Percentiles rank a stretch among this genome's conserved stretches.
phyloP scores from a whole-genome alignment of 352 stramenopile genomes.

The Globisporangium camurandrum region DNA sequence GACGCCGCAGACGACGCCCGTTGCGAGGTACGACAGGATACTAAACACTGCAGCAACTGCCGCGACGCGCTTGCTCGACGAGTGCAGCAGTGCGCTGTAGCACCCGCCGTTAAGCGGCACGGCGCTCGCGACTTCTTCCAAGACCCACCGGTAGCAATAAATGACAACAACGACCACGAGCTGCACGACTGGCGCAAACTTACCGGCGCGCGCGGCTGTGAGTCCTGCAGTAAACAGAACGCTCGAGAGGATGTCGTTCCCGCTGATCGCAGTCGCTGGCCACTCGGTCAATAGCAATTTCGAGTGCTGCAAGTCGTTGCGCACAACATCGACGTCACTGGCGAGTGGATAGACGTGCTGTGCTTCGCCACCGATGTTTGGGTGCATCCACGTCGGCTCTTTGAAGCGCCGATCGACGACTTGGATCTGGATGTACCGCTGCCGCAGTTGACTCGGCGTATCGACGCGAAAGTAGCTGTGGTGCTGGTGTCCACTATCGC shows the following conservation, averaged over 20 bases:
- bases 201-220: slow-evolving; percentile 38
- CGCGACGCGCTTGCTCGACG: slow-evolving; percentile 68
- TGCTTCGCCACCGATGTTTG: slow-evolving; percentile 49
- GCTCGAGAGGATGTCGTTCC: slow-evolving; percentile 84
- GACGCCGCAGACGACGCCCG: slow-evolving; percentile 44
- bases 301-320: slow-evolving; percentile 8
- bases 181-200: slow-evolving; percentile 65
- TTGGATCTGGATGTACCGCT: slow-evolving; percentile 58
- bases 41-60: slow-evolving; percentile 65
- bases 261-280: slow-evolving; percentile 75
- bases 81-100: slow-evolving; percentile 85
- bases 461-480: too few relatives aligned
- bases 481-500: too few relatives aligned
- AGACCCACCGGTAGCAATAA: slow-evolving; percentile 53
- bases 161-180: slow-evolving; percentile 43
- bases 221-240: slow-evolving; percentile 58
- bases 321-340: slow-evolving; percentile 14
- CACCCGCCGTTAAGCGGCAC: slow-evolving; percentile 82
- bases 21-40: slow-evolving; percentile 84
- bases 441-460: slow-evolving; percentile 37
- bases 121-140: slow-evolving; percentile 76
- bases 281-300: slow-evolving; percentile 53
- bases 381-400: slow-evolving; percentile 58
- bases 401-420: slow-evolving; percentile 53
- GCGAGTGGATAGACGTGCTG: slow-evolving; percentile 17